Evolutionary conservation across 2,329 filamentous ascomycete genomes (phyloP).

Genomic region (Hypomyces perniciosus): DNA sequence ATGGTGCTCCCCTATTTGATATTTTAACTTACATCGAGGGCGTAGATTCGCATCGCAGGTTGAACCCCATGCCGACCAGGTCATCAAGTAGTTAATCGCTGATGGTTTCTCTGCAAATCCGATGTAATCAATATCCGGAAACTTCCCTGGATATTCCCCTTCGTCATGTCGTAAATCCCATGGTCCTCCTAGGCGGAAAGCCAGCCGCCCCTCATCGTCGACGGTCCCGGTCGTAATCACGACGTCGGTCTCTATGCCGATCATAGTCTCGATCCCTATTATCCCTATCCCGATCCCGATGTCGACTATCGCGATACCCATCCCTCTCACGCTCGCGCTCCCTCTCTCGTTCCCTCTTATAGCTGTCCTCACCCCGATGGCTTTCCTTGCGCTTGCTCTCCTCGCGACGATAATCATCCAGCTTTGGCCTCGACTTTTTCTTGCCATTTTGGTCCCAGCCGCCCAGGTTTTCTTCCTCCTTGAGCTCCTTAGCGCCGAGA

Average conservation of each 20-base stretch:
- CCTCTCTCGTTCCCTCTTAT: slow-evolving; percentile 42
- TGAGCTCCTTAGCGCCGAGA: slow-evolving; percentile 78
- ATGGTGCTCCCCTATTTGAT: no score
- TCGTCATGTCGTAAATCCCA: no score
- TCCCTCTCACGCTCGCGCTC: slow-evolving; percentile 35
- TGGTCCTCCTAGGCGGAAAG: neutral
- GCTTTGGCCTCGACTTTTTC: slow-evolving; percentile 39
- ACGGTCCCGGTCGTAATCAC: slow-evolving; percentile 16
- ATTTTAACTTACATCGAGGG: no score
- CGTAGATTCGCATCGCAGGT: no score
- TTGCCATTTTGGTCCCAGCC: slow-evolving; percentile 70
- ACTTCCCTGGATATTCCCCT: no score
- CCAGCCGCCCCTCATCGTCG: slow-evolving; percentile 6
- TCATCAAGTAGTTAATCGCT: no score
- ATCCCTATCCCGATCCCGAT: slow-evolving; percentile 28
- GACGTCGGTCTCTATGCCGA: slow-evolving; percentile 4
- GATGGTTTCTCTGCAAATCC: no score
- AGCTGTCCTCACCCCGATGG: slow-evolving; percentile 37
- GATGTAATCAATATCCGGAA: no score
- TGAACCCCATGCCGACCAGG: no score
- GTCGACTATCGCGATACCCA: slow-evolving; percentile 28
- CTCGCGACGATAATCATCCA: slow-evolving; percentile 45
- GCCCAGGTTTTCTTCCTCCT: slow-evolving; percentile 65
- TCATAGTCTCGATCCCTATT: slow-evolving; percentile 19
- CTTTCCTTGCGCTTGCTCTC: slow-evolving; percentile 40